phyloP scores from a whole-genome alignment of 331 rosid genomes.

The Pyrus hybrid region DNA sequence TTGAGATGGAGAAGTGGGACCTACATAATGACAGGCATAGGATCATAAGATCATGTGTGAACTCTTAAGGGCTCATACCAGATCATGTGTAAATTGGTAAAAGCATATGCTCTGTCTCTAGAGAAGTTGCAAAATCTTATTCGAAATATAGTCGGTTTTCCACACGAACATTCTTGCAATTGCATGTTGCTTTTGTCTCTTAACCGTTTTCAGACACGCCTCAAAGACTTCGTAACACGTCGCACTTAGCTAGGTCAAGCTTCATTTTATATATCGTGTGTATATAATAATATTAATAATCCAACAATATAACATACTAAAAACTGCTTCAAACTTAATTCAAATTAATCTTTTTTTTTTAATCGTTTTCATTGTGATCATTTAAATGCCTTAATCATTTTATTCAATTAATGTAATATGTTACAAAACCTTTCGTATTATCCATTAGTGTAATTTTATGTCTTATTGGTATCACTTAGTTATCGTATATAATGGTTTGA shows the following conservation, averaged over 20 bases:
- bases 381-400: no score
- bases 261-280: no score
- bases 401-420: no score
- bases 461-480: no score
- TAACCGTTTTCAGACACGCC: not conserved
- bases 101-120: conserved; percentile 11
- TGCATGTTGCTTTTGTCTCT: not conserved
- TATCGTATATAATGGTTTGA: no score
- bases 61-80: conserved; percentile 16
- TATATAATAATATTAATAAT: no score
- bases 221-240: not conserved
- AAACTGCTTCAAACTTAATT: no score
- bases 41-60: conserved; percentile 9
- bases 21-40: not conserved
- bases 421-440: no score
- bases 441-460: no score
- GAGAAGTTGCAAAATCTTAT: conserved; percentile 1
- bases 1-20: not conserved
- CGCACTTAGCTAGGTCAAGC: no score
- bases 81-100: conserved; percentile 39
- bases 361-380: no score
- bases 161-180: not conserved
- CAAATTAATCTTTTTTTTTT: no score
- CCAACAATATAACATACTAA: not conserved
- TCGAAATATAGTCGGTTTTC: conserved; percentile 14